Evolutionary conservation across 2,329 filamentous ascomycete genomes (phyloP).

Genomic region (Trichophyton equinum): DNA sequence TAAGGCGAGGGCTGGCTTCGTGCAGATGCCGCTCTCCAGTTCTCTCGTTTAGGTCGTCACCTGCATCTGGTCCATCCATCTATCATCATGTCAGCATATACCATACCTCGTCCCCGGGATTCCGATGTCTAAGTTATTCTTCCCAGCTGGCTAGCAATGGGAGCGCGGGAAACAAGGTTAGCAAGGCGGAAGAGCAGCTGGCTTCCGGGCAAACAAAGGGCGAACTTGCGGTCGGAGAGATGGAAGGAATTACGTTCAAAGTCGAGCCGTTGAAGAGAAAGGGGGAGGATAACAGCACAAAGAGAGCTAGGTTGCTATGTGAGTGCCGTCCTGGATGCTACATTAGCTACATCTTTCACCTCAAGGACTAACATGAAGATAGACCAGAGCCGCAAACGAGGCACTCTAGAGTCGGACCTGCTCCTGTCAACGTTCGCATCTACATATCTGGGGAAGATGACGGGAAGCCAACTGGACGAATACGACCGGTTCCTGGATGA

Average conservation of each 20-base stretch:
- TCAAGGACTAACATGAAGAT: slow-evolving; percentile 6
- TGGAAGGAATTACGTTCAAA: slow-evolving; percentile 73
- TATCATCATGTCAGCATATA: not conserved
- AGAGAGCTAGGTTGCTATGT: slow-evolving; percentile 71
- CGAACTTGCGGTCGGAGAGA: slow-evolving; percentile 72
- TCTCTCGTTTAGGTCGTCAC: not conserved
- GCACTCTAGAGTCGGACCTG: slow-evolving; percentile 89
- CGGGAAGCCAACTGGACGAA: slow-evolving; percentile 57
- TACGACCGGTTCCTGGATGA: slow-evolving; percentile 94
- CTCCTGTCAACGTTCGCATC: slow-evolving; percentile 92
- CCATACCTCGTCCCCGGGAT: not conserved
- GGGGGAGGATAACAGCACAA: slow-evolving; percentile 75
- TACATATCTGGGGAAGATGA: slow-evolving; percentile 62
- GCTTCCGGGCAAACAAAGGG: slow-evolving; percentile 4
- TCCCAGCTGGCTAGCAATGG: not conserved
- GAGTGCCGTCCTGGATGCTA: slow-evolving; percentile 16
- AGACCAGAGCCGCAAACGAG: slow-evolving; percentile 96
- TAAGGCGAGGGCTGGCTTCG: not conserved
- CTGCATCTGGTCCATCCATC: not conserved
- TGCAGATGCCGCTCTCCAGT: not conserved
- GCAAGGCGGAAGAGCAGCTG: not conserved
- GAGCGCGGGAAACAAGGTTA: not conserved
- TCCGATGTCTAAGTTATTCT: not conserved
- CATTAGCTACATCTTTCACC: not conserved
- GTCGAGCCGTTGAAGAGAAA: slow-evolving; percentile 77